Evolutionary conservation across 208 protist genomes (phyloP).

Genomic region (Acanthamoeba culbertsoni): DNA sequence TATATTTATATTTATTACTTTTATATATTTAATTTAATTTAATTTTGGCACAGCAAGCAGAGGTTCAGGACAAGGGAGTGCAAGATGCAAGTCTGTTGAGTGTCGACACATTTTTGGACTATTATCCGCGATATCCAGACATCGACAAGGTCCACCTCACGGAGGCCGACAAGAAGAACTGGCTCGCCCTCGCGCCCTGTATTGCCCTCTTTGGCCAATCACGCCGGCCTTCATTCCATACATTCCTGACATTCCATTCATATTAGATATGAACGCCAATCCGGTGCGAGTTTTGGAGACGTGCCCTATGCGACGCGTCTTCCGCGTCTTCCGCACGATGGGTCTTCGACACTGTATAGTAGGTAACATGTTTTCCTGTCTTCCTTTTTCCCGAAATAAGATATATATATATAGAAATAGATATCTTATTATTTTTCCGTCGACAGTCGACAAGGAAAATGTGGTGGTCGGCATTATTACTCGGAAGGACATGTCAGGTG

Average conservation of each 20-base stretch:
- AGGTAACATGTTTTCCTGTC: not conserved
- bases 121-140: slow-evolving; percentile 9
- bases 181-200: slow-evolving; percentile 2
- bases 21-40: too few relatives aligned
- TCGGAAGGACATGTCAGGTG: slow-evolving; percentile 25
- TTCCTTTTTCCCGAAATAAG: too few relatives aligned
- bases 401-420: not conserved
- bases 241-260: not conserved
- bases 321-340: slow-evolving; percentile 44
- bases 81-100: not conserved
- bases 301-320: slow-evolving; percentile 32
- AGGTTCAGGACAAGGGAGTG: slow-evolving; percentile 25
- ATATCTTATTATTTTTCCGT: too few relatives aligned
- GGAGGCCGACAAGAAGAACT: not conserved
- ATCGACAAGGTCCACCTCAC: not conserved
- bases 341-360: slow-evolving; percentile 39
- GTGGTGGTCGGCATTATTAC: slow-evolving; percentile 25
- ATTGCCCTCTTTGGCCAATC: not conserved
- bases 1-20: too few relatives aligned
- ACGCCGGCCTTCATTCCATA: not conserved
- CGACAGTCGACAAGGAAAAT: not conserved
- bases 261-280: slow-evolving; percentile 39
- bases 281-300: slow-evolving; percentile 39
- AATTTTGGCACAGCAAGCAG: not conserved
- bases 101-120: slow-evolving; percentile 9